Evolutionary conservation across 1,284 basidiomycete species (phyloP).

Genomic region (Ganoderma lingzhi): DNA sequence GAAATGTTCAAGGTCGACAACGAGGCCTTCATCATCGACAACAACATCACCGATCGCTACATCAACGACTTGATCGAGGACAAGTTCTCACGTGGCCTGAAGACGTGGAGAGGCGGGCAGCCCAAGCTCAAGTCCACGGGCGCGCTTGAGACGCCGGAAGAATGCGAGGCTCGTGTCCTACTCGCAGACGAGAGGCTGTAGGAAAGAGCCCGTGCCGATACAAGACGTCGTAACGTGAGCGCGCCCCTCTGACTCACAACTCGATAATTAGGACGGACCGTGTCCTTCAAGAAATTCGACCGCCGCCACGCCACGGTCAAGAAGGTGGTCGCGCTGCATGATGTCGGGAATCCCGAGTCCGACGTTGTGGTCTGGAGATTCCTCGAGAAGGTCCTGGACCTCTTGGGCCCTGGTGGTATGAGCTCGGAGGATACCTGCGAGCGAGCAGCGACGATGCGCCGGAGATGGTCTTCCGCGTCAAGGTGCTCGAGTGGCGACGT

Average conservation of each 20-base stretch:
- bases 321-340: background rate
- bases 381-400: background rate
- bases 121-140: conserved; percentile 7
- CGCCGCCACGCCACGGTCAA: background rate
- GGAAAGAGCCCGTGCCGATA: background rate
- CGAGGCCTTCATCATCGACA: background rate
- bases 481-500: conserved; percentile 3
- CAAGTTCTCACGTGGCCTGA: background rate
- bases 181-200: background rate
- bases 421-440: background rate
- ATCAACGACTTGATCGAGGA: background rate
- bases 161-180: background rate
- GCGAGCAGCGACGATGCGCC: background rate
- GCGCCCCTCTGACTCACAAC: background rate
- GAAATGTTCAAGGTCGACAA: background rate
- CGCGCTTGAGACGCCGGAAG: background rate
- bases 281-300: background rate
- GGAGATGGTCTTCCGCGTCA: conserved; percentile 1
- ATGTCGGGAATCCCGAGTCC: background rate
- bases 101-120: background rate
- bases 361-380: background rate
- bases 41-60: background rate
- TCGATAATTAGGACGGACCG: background rate
- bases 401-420: background rate
- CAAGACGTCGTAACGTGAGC: background rate